Conservation (phyloP, 1,139 yeast species). For the Hanseniaspora sp. region DNA sequence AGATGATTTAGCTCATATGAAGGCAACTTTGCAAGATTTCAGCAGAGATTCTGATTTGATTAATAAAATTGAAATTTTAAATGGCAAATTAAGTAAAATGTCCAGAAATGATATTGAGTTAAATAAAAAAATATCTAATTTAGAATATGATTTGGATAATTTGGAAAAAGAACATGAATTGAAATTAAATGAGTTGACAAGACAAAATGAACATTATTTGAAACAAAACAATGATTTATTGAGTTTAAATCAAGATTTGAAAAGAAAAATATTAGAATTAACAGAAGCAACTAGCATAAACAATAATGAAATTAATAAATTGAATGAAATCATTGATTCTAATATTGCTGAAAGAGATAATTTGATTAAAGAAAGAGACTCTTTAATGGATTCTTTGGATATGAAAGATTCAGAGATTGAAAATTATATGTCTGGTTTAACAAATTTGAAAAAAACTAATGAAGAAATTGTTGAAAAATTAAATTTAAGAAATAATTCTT, state of each 20-base stretch:
- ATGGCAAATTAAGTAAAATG: conserved; percentile 46
- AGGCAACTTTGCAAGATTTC: conserved; percentile 35
- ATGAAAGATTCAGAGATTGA: conserved; percentile 38
- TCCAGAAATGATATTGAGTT: conserved; percentile 55
- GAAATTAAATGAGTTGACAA: conserved; percentile 41
- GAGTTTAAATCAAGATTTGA: conserved; percentile 33
- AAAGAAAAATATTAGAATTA: conserved; percentile 36
- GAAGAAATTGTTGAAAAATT: conserved; percentile 28
- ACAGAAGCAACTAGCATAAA: conserved; percentile 42
- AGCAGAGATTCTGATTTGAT: conserved; percentile 40
- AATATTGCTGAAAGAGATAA: conserved; percentile 37
- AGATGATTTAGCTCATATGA: conserved; percentile 47
- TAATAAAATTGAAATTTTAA: conserved; percentile 48
- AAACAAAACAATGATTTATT: conserved; percentile 38
- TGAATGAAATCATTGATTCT: conserved; percentile 22
- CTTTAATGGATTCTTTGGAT: conserved; percentile 39
- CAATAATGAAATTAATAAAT: conserved; percentile 43
- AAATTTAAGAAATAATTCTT: conserved; percentile 27
- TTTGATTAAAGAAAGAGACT: conserved; percentile 39
- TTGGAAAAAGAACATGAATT: conserved; percentile 42
- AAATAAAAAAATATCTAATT: conserved; percentile 51
- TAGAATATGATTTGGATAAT: conserved; percentile 53
- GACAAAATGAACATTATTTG: conserved; percentile 43
- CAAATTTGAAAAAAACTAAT: conserved; percentile 30
- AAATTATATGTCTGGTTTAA: conserved; percentile 36